Percentiles rank a stretch among this genome's conserved stretches.
These are phyloP conservation scores for Pleurotus giganteus DNA, from an alignment of 768 basidiomycete species.

Conservation along the genomic window DNA sequence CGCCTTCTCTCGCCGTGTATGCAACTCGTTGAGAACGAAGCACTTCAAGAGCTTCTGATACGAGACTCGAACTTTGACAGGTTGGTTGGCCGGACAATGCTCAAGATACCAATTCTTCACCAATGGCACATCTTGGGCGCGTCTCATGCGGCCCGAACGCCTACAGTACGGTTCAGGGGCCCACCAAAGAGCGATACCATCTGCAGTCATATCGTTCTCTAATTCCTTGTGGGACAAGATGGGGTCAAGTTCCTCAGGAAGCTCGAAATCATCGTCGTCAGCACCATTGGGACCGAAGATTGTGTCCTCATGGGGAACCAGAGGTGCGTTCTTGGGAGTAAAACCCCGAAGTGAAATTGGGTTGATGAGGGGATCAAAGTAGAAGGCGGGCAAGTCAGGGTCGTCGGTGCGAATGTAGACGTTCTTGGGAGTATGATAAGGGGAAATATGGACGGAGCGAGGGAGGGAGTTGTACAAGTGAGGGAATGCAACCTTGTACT, in stretches of 20 bases:
- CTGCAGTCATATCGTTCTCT: slow-evolving; percentile 90
- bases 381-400: slow-evolving; percentile 98
- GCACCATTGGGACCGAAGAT: slow-evolving; percentile 86
- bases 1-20: slow-evolving; percentile 86
- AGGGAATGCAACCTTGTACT: slow-evolving; percentile 99
- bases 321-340: slow-evolving; percentile 75
- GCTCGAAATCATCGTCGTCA: slow-evolving; percentile 85
- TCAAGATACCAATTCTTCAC: slow-evolving; percentile 99
- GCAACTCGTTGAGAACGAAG: slow-evolving; percentile 92
- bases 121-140: slow-evolving; percentile 93
- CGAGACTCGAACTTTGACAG: slow-evolving; percentile 97
- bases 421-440: slow-evolving; percentile 93
- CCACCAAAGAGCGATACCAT: slow-evolving; percentile 98
- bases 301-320: slow-evolving; percentile 87
- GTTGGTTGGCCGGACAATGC: slow-evolving; percentile 93
- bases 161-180: slow-evolving; percentile 95
- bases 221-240: slow-evolving; percentile 79
- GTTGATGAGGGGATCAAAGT: slow-evolving; percentile 98
- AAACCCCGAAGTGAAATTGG: slow-evolving; percentile 92
- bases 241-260: slow-evolving; percentile 74
- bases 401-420: slow-evolving; percentile 99
- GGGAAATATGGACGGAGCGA: slow-evolving; percentile 87
- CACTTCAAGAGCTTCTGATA: slow-evolving; percentile 98
- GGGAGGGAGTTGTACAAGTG: slow-evolving; percentile 98
- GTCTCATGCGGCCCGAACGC: slow-evolving; percentile 87